phyloP scores from a whole-genome alignment of 2,329 filamentous ascomycete species.

The Colletotrichum graminicola region DNA sequence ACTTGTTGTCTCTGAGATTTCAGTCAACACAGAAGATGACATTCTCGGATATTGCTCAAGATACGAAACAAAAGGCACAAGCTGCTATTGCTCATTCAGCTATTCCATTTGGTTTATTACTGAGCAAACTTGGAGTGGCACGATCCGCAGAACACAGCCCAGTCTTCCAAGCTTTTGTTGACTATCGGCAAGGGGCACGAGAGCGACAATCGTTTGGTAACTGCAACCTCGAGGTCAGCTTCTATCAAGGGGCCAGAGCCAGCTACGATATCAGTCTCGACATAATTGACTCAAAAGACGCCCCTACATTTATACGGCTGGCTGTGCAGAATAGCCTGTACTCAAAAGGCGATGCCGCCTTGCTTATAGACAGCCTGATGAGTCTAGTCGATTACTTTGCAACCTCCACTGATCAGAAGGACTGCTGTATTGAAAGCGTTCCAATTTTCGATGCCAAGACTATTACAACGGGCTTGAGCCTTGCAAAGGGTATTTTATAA shows the following conservation, averaged over 20 bases:
- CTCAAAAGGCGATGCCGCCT: background rate
- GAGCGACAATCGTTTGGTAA: background rate
- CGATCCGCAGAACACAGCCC: constrained; percentile 57
- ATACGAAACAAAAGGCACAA: constrained; percentile 40
- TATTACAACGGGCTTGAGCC: background rate
- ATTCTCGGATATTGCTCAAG: background rate
- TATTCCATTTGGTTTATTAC: constrained; percentile 62
- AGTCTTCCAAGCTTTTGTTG: constrained; percentile 60
- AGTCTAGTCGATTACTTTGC: background rate
- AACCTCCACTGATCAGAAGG: background rate
- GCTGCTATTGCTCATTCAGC: constrained; percentile 56
- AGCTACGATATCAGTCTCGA: constrained; percentile 7
- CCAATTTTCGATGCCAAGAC: background rate
- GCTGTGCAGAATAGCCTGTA: background rate
- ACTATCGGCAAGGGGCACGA: constrained; percentile 49
- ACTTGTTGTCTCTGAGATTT: constrained; percentile 61
- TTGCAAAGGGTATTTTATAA: too few species aligned
- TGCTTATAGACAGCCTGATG: background rate
- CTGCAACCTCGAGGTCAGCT: background rate
- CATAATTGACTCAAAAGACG: background rate
- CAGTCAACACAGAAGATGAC: constrained; percentile 18
- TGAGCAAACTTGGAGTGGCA: constrained; percentile 50
- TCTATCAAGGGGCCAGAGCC: background rate
- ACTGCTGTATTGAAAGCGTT: background rate
- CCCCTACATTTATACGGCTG: background rate